Percentiles rank a stretch among this genome's conserved stretches.
phyloP scores from a whole-genome alignment of 2,329 filamentous ascomycete species.

The Xylariaceae sp. region DNA sequence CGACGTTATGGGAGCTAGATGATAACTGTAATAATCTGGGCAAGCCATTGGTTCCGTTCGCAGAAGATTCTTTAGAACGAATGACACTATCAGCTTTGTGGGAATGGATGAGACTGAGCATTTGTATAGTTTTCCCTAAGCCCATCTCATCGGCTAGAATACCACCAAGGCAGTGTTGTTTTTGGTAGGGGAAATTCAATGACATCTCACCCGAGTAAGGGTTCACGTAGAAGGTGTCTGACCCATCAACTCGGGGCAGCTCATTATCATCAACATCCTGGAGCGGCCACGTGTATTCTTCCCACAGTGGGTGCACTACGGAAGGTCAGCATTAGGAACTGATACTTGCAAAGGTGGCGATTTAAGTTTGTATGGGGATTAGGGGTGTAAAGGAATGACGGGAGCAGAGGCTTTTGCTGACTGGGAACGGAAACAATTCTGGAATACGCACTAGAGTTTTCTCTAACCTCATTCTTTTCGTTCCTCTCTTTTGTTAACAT shows the following conservation, averaged over 20 bases:
- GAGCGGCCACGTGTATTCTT: slow-evolving; percentile 84
- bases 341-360: background rate
- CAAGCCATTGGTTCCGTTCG: slow-evolving; percentile 52
- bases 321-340: background rate
- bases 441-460: slow-evolving; percentile 53
- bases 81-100: slow-evolving; percentile 58
- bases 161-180: slow-evolving; percentile 90
- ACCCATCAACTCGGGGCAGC: slow-evolving; percentile 58
- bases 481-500: slow-evolving; percentile 93
- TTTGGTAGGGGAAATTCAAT: slow-evolving; percentile 83
- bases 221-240: slow-evolving; percentile 85
- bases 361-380: background rate
- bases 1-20: slow-evolving; percentile 49
- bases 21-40: slow-evolving; percentile 46
- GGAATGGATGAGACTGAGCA: slow-evolving; percentile 87
- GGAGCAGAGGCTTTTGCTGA: background rate
- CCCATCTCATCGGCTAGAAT: slow-evolving; percentile 97
- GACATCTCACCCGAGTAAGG: slow-evolving; percentile 94
- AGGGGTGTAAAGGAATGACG: background rate
- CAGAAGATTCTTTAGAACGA: slow-evolving; percentile 31
- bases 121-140: slow-evolving; percentile 95
- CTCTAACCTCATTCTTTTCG: slow-evolving; percentile 58
- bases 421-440: background rate
- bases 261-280: slow-evolving; percentile 83
- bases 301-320: slow-evolving; percentile 85